Evolutionary conservation across 495 filamentous ascomycete species (phyloP).

Genomic region (Aspergillus cristatus): DNA sequence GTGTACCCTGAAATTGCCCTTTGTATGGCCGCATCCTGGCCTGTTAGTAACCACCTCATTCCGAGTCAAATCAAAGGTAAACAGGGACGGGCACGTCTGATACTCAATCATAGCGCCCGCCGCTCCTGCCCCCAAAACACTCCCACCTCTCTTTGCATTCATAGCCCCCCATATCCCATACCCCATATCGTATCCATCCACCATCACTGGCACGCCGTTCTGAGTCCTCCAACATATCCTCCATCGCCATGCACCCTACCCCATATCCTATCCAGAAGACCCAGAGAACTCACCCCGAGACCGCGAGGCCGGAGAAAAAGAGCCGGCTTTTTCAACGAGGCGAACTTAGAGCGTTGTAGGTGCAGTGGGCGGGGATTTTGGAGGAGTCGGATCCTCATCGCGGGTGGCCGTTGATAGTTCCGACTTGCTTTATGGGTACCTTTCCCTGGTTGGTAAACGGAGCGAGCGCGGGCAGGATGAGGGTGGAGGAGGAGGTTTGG

Average conservation of each 20-base stretch:
- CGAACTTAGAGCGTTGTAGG: constrained; percentile 34
- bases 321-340: constrained; percentile 32
- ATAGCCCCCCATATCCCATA: constrained; percentile 35
- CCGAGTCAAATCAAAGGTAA: neutral
- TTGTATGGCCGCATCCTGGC: constrained; percentile 35
- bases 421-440: too few relatives aligned
- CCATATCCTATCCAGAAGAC: constrained; percentile 35
- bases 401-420: constrained; percentile 20
- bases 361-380: constrained; percentile 31
- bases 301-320: constrained; percentile 28
- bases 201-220: constrained; percentile 31
- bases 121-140: constrained; percentile 27
- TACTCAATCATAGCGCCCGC: constrained; percentile 37
- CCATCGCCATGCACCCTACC: constrained; percentile 38
- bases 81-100: constrained; percentile 23
- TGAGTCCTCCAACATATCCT: constrained; percentile 35
- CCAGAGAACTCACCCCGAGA: constrained; percentile 22
- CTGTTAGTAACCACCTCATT: neutral
- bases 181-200: constrained; percentile 34
- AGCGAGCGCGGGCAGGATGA: neutral
- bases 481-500: too few relatives aligned
- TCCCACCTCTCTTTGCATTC: constrained; percentile 33
- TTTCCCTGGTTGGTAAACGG: too few relatives aligned
- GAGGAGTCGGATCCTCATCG: too few relatives aligned
- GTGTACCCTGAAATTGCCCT: too few relatives aligned